Percentiles rank a stretch among this genome's conserved stretches.
phyloP scores from a whole-genome alignment of 306 rosid species.

The Pyrus pyrifolia region DNA sequence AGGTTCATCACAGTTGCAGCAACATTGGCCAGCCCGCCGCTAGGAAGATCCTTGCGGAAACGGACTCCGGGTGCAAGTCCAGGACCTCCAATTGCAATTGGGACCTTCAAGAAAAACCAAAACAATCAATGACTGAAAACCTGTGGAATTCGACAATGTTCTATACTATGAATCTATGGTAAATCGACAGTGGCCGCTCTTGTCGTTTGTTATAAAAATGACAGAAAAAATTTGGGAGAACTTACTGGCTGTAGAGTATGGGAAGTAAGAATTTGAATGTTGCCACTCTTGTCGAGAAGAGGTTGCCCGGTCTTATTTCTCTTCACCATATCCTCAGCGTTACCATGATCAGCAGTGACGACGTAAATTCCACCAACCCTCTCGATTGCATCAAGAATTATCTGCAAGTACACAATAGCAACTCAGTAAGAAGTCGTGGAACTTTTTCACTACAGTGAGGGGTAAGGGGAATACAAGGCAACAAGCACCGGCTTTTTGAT shows the following conservation, averaged over 20 bases:
- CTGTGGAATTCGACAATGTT: background rate
- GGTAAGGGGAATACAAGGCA: background rate
- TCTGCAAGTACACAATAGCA: conserved; percentile 39
- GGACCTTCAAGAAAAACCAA: conserved; percentile 46
- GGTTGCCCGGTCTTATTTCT: conserved; percentile 85
- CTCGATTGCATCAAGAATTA: conserved; percentile 78
- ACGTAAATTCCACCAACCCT: conserved; percentile 95
- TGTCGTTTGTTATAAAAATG: background rate
- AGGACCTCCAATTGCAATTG: conserved; percentile 95
- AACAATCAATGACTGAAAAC: background rate
- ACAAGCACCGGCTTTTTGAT: background rate
- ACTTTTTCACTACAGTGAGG: background rate
- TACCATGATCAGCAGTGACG: conserved; percentile 98
- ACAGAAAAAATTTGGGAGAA: background rate
- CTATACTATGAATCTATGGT: background rate
- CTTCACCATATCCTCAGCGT: conserved; percentile 99
- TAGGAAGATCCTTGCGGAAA: conserved; percentile 70
- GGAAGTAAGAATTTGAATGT: conserved; percentile 88
- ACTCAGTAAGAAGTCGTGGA: background rate
- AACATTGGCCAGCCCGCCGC: conserved; percentile 84
- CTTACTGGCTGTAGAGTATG: conserved; percentile 97
- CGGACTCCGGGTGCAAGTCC: conserved; percentile 67
- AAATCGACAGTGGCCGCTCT: background rate
- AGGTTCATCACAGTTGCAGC: conserved; percentile 97
- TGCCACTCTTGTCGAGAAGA: conserved; percentile 67